Evolutionary conservation across 805 yeast species (phyloP), one percentile per base, ranked within the genome.

Genomic region (Yarrowia sp.): DNA sequence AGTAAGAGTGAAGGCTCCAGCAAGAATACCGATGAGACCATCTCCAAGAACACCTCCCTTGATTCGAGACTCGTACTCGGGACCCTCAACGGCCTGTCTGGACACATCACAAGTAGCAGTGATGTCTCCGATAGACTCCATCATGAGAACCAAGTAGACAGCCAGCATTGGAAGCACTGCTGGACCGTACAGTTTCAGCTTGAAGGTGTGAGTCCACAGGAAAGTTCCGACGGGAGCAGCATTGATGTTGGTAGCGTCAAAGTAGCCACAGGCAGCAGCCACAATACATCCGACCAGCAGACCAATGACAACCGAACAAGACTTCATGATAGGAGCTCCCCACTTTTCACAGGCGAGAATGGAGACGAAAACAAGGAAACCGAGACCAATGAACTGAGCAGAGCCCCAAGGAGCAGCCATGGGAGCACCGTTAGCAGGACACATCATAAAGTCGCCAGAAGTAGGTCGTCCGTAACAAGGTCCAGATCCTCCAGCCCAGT

Each of bases 81-180:
- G 86, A 68, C 97, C 97, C 74, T 88, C 92, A 65, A 90, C 92
- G 67, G 88, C 91, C 67, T 88, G 78, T 70, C 96, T 80, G 11
- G 96, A 89, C 18, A 92, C 97, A 75, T 92, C 98, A 66, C 90
- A 88, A 42, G 97, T 90, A 38, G 97, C 97, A 41, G 97, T 90
- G 73, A 92, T 88, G 76, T 92, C 97, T 75, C 97, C 97, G 72
- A 92, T 90, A 65, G 96, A 89, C 79, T 92, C 97, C 91, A 91
- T 90, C 84, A 90, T 88, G 70, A 89, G 77, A 33, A 87, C 90
- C 36, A 92, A 80, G 74, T 86, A 92, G 48, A 91, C 88, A 0
- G 97, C 96, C 66, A 92, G 77, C 79, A 90, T 83, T 3, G 97
- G 97, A 61, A 92, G 77, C 6, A 92, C 95, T 1, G 88, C 84